Conservation (phyloP, 2,329 filamentous ascomycete genomes). For the Seiridium unicorne region DNA sequence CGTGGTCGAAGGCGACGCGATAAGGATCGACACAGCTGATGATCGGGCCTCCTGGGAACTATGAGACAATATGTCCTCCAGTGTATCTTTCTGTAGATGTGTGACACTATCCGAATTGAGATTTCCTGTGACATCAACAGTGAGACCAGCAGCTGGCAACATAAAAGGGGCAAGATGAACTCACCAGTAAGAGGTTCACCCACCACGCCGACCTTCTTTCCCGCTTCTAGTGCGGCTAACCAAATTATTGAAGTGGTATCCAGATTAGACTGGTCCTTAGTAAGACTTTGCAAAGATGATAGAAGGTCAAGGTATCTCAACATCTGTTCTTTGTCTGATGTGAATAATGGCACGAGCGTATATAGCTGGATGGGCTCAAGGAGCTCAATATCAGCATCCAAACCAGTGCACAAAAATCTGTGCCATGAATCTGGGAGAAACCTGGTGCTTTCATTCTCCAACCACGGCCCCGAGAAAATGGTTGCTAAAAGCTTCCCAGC, state of each 20-base stretch:
- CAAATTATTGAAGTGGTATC: constrained; percentile 58
- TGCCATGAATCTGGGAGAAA: constrained; percentile 50
- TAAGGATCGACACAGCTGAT: constrained; percentile 77
- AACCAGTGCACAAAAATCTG: constrained; percentile 51
- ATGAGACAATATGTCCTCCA: constrained; percentile 54
- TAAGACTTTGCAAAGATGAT: constrained; percentile 48
- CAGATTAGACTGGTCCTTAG: constrained; percentile 41
- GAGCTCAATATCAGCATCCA: constrained; percentile 47
- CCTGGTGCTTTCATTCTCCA: constrained; percentile 22
- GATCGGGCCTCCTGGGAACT: constrained; percentile 67
- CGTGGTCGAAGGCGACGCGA: constrained; percentile 72
- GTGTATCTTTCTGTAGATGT: constrained; percentile 37
- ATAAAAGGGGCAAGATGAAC: constrained; percentile 8
- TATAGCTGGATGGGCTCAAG: constrained; percentile 65
- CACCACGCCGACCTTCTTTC: constrained; percentile 68
- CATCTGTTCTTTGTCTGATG: constrained; percentile 51
- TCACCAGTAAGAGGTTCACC: constrained; percentile 58
- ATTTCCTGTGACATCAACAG: too few species aligned
- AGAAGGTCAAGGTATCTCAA: constrained; percentile 57
- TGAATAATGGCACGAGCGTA: constrained; percentile 62
- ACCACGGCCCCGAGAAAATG: constrained; percentile 49
- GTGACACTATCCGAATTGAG: constrained; percentile 16
- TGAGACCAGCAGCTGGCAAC: constrained; percentile 5
- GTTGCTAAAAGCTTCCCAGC: constrained; percentile 62
- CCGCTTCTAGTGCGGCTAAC: constrained; percentile 67